Conservation (phyloP, 805 yeast genomes). For the Danielia oregonensis region DNA sequence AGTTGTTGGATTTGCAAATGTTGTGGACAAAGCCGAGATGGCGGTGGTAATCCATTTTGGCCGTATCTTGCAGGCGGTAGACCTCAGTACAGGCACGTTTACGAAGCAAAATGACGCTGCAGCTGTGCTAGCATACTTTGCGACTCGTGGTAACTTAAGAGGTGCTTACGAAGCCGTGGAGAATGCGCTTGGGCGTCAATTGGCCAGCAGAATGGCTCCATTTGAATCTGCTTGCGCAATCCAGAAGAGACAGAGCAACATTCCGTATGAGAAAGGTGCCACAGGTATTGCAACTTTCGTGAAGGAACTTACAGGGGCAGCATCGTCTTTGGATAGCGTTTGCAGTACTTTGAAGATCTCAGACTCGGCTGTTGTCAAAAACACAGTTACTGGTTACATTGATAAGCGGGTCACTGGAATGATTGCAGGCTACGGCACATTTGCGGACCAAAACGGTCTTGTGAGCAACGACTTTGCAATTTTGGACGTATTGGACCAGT, state of each 20-base stretch:
- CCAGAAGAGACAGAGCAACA: conserved; percentile 26
- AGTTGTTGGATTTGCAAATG: conserved; percentile 51
- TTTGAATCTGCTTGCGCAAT: conserved; percentile 46
- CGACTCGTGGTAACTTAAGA: conserved; percentile 8
- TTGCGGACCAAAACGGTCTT: conserved; percentile 8
- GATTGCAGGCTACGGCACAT: conserved; percentile 6
- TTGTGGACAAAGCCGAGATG: conserved; percentile 55
- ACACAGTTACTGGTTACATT: conserved; percentile 11
- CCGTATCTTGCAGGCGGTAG: conserved; percentile 11
- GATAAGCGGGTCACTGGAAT: conserved; percentile 10
- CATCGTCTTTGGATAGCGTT: conserved; percentile 22
- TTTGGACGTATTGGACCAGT: conserved; percentile 45
- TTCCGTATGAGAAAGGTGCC: conserved; percentile 58
- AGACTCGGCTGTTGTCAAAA: conserved; percentile 11
- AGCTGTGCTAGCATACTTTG: conserved; percentile 10
- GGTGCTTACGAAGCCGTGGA: conserved; percentile 14
- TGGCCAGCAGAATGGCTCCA: conserved; percentile 16
- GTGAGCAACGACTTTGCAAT: conserved; percentile 24
- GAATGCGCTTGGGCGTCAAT: conserved; percentile 6
- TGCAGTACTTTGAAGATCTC: conserved; percentile 12
- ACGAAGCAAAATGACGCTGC: conserved; percentile 9
- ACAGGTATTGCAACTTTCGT: conserved; percentile 56
- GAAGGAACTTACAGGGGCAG: conserved; percentile 46
- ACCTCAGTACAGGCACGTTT: conserved; percentile 4
- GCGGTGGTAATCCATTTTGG: conserved; percentile 49